These are phyloP conservation scores for Typha latifolia DNA, from an alignment of 176 grass and related monocot species.

Conservation along the genomic window DNA sequence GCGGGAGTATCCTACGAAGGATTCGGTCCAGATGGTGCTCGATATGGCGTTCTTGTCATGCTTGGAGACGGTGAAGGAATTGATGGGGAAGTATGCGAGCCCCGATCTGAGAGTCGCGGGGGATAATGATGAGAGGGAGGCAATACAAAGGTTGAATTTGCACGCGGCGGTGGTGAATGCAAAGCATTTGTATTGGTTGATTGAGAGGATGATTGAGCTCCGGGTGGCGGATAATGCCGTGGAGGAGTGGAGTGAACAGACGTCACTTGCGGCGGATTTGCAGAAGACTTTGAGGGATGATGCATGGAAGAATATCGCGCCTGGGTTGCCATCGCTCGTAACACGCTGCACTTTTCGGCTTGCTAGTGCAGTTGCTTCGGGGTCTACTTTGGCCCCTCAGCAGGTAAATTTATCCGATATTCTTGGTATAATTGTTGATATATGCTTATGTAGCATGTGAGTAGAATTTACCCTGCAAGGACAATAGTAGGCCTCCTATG, in stretches of 20 bases:
- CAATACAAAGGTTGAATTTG: slow-evolving; percentile 67
- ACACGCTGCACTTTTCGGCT: slow-evolving; percentile 60
- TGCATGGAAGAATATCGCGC: slow-evolving; percentile 78
- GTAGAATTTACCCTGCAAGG: too few relatives aligned
- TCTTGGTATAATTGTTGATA: background rate
- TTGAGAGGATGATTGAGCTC: slow-evolving; percentile 90
- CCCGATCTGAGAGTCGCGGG: slow-evolving; percentile 54
- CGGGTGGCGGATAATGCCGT: slow-evolving; percentile 49
- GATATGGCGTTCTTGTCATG: slow-evolving; percentile 46
- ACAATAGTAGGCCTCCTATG: too few relatives aligned
- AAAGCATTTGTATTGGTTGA: slow-evolving; percentile 69
- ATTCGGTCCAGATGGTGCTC: slow-evolving; percentile 57
- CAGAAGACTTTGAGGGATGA: slow-evolving; percentile 75
- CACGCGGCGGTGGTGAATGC: slow-evolving; percentile 55
- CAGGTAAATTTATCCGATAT: slow-evolving; percentile 26
- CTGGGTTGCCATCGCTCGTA: slow-evolving; percentile 59
- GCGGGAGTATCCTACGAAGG: slow-evolving; percentile 51
- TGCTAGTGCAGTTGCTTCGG: slow-evolving; percentile 49
- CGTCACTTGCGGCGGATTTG: slow-evolving; percentile 48
- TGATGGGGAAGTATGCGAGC: slow-evolving; percentile 80
- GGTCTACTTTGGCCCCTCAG: slow-evolving; percentile 50
- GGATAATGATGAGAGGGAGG: slow-evolving; percentile 75
- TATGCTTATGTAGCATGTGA: too few relatives aligned
- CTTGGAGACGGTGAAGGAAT: slow-evolving; percentile 66
- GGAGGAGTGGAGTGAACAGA: slow-evolving; percentile 65